Base-by-base conservation (phyloP, 176 grass and related monocot species). In the Oryza brachyantha region DNA sequence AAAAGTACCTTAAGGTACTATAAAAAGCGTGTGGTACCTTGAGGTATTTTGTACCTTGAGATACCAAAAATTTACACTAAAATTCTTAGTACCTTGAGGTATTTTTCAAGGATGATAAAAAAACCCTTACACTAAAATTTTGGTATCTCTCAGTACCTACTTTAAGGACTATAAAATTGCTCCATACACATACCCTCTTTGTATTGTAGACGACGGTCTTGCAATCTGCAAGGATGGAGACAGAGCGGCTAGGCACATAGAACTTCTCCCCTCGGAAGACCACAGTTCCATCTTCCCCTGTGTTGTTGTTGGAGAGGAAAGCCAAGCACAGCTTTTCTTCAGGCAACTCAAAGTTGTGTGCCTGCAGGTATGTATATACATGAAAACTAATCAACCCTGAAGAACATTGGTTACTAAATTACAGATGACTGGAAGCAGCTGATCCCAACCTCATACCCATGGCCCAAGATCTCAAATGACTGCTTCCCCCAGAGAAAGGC, bases 141-240 rank as follows among this genome's bases (percentile, higher is more conserved):
- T n/a, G n/a, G n/a, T n/a, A n/a, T n/a, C n/a, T n/a, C n/a, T n/a
- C n/a, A n/a, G n/a, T n/a, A n/a, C n/a, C n/a, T n/a, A n/a, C n/a
- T n/a, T n/a, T n/a, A n/a, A n/a, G n/a, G n/a, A n/a, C n/a, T n/a
- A n/a, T n/a, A n/a, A n/a, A n/a, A n/a, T n/a, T n/a, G n/a, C n/a
- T n/a, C n/a, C n/a, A n/a, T 42, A 29, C 62, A 73, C 84, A 36
- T 66, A 94, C 94, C 81, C 85, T 97, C 76, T 97, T 90, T 21
- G 91, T 92, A 72, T 94, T 97, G 83, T 84, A 97, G 41, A 86
- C 83, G 24, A 94, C 91, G 45, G 86, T 84, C 77, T 87, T 97
- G 75, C 91, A 97, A 24, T 84, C 91, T 36, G 60, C 64, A 74
- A 97, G 91, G 74, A 97, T 90, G 52, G 91, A 94, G 19, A 97